Evolutionary conservation across 2,329 filamentous ascomycete genomes (phyloP).

Genomic region (Stachybotrys echinatus): DNA sequence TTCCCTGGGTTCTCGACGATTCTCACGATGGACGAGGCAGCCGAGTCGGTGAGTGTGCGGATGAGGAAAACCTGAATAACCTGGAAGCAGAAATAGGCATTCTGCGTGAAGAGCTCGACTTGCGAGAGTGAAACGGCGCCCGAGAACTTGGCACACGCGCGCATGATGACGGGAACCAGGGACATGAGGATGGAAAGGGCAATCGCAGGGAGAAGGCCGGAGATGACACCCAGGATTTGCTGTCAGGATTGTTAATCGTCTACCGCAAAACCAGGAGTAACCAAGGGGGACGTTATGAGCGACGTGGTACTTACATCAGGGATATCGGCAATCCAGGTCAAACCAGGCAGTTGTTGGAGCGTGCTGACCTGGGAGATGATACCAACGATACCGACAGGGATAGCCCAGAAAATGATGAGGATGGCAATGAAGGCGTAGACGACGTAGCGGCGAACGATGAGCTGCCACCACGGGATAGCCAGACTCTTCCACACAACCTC

Average conservation of each 20-base stretch:
- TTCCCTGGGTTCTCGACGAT: conserved; percentile 58
- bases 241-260: conserved; percentile 9
- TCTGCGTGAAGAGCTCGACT: conserved; percentile 85
- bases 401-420: conserved; percentile 80
- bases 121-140: conserved; percentile 75
- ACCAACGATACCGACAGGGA: conserved; percentile 74
- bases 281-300: background rate
- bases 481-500: conserved; percentile 88
- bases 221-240: conserved; percentile 69
- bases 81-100: conserved; percentile 87
- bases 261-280: background rate
- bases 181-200: conserved; percentile 78
- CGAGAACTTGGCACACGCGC: conserved; percentile 64
- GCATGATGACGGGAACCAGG: conserved; percentile 66
- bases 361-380: conserved; percentile 77
- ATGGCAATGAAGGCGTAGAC: conserved; percentile 63
- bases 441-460: conserved; percentile 61
- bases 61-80: conserved; percentile 92
- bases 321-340: conserved; percentile 68
- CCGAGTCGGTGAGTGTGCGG: conserved; percentile 74
- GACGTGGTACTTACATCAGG: conserved; percentile 37
- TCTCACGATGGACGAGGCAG: conserved; percentile 59
- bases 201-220: conserved; percentile 76
- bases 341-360: conserved; percentile 60
- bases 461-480: conserved; percentile 63